Evolutionary conservation across 306 rosid genomes (phyloP), one percentile per base, ranked within the genome.

Genomic region (Adenanthera pavonina): DNA sequence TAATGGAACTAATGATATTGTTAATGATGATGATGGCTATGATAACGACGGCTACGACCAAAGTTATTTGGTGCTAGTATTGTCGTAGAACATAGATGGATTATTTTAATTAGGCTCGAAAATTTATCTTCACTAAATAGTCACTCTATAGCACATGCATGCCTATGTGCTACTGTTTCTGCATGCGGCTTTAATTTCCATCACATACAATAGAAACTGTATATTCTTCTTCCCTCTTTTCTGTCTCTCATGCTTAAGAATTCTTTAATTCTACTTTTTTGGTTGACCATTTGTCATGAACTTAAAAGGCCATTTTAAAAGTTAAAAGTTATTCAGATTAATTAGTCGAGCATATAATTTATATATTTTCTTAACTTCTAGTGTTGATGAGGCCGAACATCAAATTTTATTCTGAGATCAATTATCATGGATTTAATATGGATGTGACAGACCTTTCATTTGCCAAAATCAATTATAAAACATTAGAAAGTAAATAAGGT

Each of bases 21-120:
- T 87, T 86, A 86, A 89, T 91, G 88, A 88, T 91, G 88, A 88
- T 89, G 95, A 89, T 79, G 87, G 75, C 41, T 83, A 80, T 83
- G 85, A 85, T 83, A 83, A 84, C 82, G 82, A 69, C 86, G 75
- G 85, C 85, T 80, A 82, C 81, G 73, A 81, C 68, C 19, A 67
- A 52, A 83, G 19, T 70, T 34, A 64, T 35, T 72, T 78, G 2
- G 76, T 78, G 82, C 40, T 48, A 25, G 30, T 25, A 35, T 35
- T 71, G 40, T 36, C 34, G 19, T 19, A 72, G 40, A 64, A 70
- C 30, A 44, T 74, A 51, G 35, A 76, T 74, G 56, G 35, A 76
- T 64, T 85, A 78, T 65, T 81, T 57, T 77, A 77, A 10, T 78
- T 66, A 67, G 86, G 79, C 81, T 69, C 67, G 74, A 87, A 78